Percentiles rank a stretch among this genome's conserved stretches.
These are phyloP conservation scores for Albatrellus ellisii DNA, from an alignment of 768 basidiomycete genomes.

Conservation along the genomic window DNA sequence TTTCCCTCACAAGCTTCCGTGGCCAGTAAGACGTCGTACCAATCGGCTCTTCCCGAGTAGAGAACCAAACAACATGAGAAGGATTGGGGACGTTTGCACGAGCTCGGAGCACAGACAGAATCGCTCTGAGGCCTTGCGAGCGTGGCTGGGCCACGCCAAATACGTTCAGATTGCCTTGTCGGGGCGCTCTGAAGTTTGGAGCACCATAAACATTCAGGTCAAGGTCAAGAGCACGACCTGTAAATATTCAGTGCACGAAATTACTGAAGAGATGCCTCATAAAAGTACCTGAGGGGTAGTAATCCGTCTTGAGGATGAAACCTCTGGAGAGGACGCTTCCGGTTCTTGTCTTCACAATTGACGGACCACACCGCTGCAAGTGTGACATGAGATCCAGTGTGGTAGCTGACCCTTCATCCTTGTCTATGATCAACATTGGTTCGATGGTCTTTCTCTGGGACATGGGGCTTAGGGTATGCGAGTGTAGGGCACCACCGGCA, in stretches of 20 bases:
- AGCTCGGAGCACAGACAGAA: constrained; percentile 73
- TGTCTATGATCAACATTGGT: constrained; percentile 1
- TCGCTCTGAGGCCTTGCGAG: constrained; percentile 79
- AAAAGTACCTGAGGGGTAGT: constrained; percentile 54
- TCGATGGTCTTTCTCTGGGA: constrained; percentile 6
- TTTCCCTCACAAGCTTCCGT: background rate
- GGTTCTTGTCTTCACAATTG: constrained; percentile 69
- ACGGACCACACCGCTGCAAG: constrained; percentile 52
- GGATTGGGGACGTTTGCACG: constrained; percentile 49
- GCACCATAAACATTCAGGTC: constrained; percentile 90
- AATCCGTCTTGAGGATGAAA: constrained; percentile 91
- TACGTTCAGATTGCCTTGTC: constrained; percentile 71
- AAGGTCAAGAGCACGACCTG: constrained; percentile 81
- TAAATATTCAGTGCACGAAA: background rate
- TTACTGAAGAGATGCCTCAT: background rate
- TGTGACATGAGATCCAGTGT: constrained; percentile 49
- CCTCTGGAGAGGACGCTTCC: constrained; percentile 81
- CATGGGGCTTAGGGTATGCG: background rate
- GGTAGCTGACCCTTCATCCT: background rate
- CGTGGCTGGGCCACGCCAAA: constrained; percentile 96
- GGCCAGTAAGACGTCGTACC: constrained; percentile 30
- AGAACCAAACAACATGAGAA: constrained; percentile 88
- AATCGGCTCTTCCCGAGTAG: constrained; percentile 91
- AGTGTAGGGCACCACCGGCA: background rate
- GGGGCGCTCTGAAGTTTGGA: constrained; percentile 85